Conservation (phyloP, 2,329 filamentous ascomycete genomes). For the Emergomyces orientalis region DNA sequence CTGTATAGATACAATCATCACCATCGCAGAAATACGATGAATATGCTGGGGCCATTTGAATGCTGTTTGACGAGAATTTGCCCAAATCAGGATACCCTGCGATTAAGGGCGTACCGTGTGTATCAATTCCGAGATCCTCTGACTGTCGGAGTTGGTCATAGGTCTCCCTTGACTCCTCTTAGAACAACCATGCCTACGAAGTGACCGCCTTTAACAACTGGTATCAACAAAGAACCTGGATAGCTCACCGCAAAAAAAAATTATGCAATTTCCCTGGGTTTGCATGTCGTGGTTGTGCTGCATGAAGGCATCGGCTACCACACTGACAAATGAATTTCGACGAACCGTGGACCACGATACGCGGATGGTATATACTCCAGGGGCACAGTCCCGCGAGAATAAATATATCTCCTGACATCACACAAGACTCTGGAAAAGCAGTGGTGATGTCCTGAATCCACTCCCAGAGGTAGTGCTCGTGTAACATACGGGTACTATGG, state of each 20-base stretch:
- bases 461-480: background rate
- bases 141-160: too few species aligned
- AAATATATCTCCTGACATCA: background rate
- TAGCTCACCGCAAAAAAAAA: background rate
- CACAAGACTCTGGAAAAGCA: background rate
- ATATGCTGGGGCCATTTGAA: too few species aligned
- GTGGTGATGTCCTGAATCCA: background rate
- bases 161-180: too few species aligned
- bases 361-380: too few species aligned
- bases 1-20: too few species aligned
- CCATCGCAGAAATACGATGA: too few species aligned
- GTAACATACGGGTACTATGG: background rate
- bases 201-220: background rate
- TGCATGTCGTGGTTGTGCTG: background rate
- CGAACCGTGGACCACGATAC: background rate
- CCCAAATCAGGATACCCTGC: too few species aligned
- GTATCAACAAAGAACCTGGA: background rate
- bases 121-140: too few species aligned
- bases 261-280: background rate
- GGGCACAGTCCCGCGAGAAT: background rate
- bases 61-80: too few species aligned
- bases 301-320: background rate
- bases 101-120: too few species aligned
- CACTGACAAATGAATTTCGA: background rate
- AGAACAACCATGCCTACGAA: background rate